Base-by-base conservation (phyloP, 129 eudicot genomes). In the Tagetes patula region DNA sequence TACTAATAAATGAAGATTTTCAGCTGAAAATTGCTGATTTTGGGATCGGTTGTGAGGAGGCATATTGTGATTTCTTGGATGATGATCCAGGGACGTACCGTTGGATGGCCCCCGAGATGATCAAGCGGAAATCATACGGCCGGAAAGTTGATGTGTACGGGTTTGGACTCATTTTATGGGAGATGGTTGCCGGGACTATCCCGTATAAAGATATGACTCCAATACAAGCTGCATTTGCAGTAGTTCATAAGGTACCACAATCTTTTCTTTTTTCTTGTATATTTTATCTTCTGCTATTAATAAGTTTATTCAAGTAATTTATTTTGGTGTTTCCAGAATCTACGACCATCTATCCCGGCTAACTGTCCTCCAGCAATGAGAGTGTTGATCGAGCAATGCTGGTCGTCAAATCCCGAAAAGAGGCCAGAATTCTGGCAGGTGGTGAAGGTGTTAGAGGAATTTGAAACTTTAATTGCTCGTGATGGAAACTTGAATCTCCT, bases 51-150 rank as follows among this genome's bases (percentile, higher is more conserved):
- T 93, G 98, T 78, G 96, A 87, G 52, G 96, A 84, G 69, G 87
- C 80, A 34, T 70, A 76, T 50, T 87, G 92, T 71, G 96, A 93
- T 78, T 76, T 80, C 59, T 73, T 93, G 63, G 88, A 81, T 3
- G 96, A 93, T 85, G 98, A 93, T 61, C 95, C 96, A 0, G 96
- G 96, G 10, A 93, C 98, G 11, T 93, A 89, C 71, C 95, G 98
- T 40, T 93, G 98, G 98, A 93, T 93, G 98, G 96, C 98, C 31
- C 98, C 98, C 12, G 98, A 93, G 77, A 90, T 93, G 98, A 89
- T 93, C 42, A 93, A 84, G 70, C 80, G 84, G 6, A 89, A 89
- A 65, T 70, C 87, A 0, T 89, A 93, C 72, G 88, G 96, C 6
- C 76, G 88, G 32, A 93, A 93, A 75, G 98, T 89, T n/a, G 98